phyloP scores from a whole-genome alignment of 768 basidiomycete genomes.

The Mycena crocata region DNA sequence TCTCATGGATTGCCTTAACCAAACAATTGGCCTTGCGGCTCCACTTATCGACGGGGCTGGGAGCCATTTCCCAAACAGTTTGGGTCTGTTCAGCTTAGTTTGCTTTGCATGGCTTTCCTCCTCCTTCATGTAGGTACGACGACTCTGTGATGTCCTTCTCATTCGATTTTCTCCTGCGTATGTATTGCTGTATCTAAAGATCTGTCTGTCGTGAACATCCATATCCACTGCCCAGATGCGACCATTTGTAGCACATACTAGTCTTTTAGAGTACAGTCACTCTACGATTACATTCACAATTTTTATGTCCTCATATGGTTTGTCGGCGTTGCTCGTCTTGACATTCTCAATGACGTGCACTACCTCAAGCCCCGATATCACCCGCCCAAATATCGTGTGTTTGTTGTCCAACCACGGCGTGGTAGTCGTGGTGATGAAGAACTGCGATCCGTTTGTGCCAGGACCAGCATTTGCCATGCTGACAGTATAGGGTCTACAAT shows the following conservation, averaged over 20 bases:
- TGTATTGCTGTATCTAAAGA: too few species aligned
- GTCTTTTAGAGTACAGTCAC: slow-evolving; percentile 51
- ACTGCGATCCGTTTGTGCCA: slow-evolving; percentile 93
- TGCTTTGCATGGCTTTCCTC: slow-evolving; percentile 21
- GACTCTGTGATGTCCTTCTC: too few species aligned
- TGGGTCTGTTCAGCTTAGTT: slow-evolving; percentile 11
- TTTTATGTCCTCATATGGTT: slow-evolving; percentile 94
- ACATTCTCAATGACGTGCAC: slow-evolving; percentile 93
- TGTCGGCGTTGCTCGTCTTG: slow-evolving; percentile 85
- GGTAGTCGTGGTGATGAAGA: slow-evolving; percentile 97
- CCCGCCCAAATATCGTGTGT: slow-evolving; percentile 93
- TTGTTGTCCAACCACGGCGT: slow-evolving; percentile 95
- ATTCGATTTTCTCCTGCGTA: too few species aligned
- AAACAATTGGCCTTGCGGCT: slow-evolving; percentile 57
- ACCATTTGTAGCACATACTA: too few species aligned
- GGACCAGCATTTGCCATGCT: slow-evolving; percentile 97
- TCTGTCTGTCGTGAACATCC: too few species aligned
- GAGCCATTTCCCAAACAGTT: slow-evolving; percentile 7
- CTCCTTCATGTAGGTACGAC: slow-evolving; percentile 10
- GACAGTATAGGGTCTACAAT: slow-evolving; percentile 90
- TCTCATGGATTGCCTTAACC: slow-evolving; percentile 63
- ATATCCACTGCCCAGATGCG: too few species aligned
- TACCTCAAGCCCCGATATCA: slow-evolving; percentile 88
- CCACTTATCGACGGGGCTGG: slow-evolving; percentile 35
- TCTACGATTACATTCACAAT: slow-evolving; percentile 85